Conservation (phyloP, 495 filamentous ascomycete genomes). For the Penicillium antarcticum region DNA sequence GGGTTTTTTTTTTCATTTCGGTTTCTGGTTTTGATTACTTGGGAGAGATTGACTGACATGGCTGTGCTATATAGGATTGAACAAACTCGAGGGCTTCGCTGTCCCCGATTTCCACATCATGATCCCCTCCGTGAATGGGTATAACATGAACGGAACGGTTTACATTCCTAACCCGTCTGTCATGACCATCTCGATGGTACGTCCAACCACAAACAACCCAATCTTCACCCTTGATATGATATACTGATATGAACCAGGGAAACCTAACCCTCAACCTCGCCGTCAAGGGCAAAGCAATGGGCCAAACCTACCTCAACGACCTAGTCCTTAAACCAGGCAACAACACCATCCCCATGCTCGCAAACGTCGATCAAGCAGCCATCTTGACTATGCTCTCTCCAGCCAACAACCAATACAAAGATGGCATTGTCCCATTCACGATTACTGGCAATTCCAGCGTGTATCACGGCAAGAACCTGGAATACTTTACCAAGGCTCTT, state of each 20-base stretch:
- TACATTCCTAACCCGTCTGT: conserved; percentile 69
- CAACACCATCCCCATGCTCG: conserved; percentile 54
- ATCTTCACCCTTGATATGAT: not conserved
- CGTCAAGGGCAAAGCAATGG: conserved; percentile 48
- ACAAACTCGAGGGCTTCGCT: conserved; percentile 57
- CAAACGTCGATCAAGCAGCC: conserved; percentile 47
- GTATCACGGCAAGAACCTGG: conserved; percentile 55
- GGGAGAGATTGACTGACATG: not conserved
- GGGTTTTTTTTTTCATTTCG: too few species aligned
- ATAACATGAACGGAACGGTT: conserved; percentile 63
- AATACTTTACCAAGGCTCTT: conserved; percentile 59
- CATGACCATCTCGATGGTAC: conserved; percentile 61
- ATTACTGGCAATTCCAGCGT: conserved; percentile 56
- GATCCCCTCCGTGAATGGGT: conserved; percentile 35
- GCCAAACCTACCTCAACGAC: conserved; percentile 53
- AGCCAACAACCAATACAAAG: conserved; percentile 40
- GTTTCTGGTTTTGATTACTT: not conserved
- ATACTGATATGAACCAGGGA: conserved; percentile 42
- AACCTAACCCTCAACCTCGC: conserved; percentile 62
- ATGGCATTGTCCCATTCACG: conserved; percentile 56
- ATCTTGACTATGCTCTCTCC: conserved; percentile 40
- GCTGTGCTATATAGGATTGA: conserved; percentile 43
- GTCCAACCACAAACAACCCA: not conserved
- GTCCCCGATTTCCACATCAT: conserved; percentile 51
- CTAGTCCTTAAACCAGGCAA: conserved; percentile 58